Conservation (phyloP, 1,284 basidiomycete genomes). For the Moniliella sp. region DNA sequence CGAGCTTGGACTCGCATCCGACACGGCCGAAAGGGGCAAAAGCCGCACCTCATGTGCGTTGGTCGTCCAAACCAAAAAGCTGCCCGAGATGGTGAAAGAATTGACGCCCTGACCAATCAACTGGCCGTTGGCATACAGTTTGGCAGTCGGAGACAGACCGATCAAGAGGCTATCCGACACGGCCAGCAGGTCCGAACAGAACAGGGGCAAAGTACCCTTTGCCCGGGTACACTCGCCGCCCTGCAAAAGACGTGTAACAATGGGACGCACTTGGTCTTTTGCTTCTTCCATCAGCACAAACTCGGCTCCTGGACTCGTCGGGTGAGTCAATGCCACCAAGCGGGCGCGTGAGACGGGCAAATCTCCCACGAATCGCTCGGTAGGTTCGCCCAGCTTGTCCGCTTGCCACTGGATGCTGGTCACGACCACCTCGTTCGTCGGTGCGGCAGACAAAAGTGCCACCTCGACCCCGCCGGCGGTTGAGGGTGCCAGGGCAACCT, state of each 20-base stretch:
- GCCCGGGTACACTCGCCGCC: no score
- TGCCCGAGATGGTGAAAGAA: slow-evolving; percentile 58
- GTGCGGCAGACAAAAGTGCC: background rate
- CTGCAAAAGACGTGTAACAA: background rate
- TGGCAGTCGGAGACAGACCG: slow-evolving; percentile 48
- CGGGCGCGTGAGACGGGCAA: background rate
- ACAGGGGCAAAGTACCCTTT: background rate
- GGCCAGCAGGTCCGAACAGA: slow-evolving; percentile 43
- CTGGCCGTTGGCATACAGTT: slow-evolving; percentile 42
- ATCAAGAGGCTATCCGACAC: slow-evolving; percentile 28
- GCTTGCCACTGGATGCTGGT: background rate
- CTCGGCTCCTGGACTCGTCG: background rate
- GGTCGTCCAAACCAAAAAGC: slow-evolving; percentile 69
- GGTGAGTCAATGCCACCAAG: no score
- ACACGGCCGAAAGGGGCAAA: slow-evolving; percentile 39
- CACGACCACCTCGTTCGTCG: background rate
- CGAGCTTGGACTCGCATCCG: background rate
- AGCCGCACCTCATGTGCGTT: slow-evolving; percentile 62
- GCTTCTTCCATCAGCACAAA: background rate
- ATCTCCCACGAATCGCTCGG: no score
- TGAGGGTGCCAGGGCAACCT: background rate
- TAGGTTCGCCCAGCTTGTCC: no score
- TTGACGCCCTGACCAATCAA: slow-evolving; percentile 45
- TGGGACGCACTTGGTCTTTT: background rate
- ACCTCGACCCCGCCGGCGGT: no score